phyloP scores from a whole-genome alignment of 768 basidiomycete species.

The Termitomyces titanicus region DNA sequence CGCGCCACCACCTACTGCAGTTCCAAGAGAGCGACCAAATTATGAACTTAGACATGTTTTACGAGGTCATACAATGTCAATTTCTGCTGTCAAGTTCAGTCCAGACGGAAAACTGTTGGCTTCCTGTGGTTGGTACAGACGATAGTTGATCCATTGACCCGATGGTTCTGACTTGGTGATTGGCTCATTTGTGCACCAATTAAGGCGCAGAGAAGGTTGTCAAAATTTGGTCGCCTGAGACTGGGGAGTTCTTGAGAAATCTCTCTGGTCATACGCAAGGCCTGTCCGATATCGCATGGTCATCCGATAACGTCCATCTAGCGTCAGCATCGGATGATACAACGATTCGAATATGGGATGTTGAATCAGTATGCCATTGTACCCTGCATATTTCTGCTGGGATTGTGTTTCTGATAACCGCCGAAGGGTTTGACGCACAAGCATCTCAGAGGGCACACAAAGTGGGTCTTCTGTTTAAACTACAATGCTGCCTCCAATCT shows the following conservation, averaged over 20 bases:
- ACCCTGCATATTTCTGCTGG: not conserved
- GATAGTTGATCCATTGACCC: conserved; percentile 7
- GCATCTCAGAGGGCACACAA: conserved; percentile 76
- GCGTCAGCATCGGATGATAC: conserved; percentile 94
- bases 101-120: conserved; percentile 82
- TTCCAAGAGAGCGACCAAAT: conserved; percentile 50
- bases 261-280: conserved; percentile 77
- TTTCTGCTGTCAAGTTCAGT: conserved; percentile 90
- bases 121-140: conserved; percentile 70
- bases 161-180: conserved; percentile 13
- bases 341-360: conserved; percentile 86
- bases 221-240: conserved; percentile 82
- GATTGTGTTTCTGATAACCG: conserved; percentile 7
- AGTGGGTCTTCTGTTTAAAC: conserved; percentile 89
- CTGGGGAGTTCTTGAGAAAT: conserved; percentile 73
- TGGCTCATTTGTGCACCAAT: conserved; percentile 1
- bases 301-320: conserved; percentile 74
- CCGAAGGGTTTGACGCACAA: conserved; percentile 66
- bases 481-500: conserved; percentile 87
- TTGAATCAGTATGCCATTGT: conserved; percentile 57
- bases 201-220: conserved; percentile 73
- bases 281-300: conserved; percentile 88
- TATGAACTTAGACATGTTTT: conserved; percentile 68
- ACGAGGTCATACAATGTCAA: conserved; percentile 74
- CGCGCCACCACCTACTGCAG: conserved; percentile 26